These are phyloP conservation scores for Leishmania gerbilli DNA, from an alignment of 208 protist species.

Conservation along the genomic window DNA sequence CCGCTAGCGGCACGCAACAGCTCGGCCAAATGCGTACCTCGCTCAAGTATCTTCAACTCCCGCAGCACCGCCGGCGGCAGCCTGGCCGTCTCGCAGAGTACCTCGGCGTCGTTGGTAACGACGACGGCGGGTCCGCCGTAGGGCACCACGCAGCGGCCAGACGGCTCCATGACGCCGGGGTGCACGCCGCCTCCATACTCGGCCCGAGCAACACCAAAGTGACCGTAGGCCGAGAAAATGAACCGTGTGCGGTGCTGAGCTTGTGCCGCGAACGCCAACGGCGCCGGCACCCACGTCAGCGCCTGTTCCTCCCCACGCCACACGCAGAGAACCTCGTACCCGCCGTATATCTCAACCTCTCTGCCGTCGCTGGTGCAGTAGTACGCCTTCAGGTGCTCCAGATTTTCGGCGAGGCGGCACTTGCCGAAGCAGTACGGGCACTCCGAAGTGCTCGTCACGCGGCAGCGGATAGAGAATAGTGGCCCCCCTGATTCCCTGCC, in stretches of 20 bases:
- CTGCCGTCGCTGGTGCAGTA: constrained; percentile 36
- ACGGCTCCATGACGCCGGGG: constrained; percentile 45
- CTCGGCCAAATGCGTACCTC: constrained; percentile 23
- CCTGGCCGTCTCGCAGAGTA: constrained; percentile 42
- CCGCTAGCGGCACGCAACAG: constrained; percentile 26
- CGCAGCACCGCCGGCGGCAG: constrained; percentile 30
- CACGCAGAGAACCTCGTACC: constrained; percentile 57
- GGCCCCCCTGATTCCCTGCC: constrained; percentile 34
- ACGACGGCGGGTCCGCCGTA: constrained; percentile 48
- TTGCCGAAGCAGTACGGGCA: constrained; percentile 44
- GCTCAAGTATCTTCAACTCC: constrained; percentile 16
- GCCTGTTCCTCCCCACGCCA: constrained; percentile 11
- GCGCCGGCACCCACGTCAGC: constrained; percentile 40
- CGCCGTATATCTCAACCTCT: constrained; percentile 31
- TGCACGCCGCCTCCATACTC: constrained; percentile 37
- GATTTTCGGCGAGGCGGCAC: constrained; percentile 33
- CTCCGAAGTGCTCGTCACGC: background rate
- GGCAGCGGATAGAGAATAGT: constrained; percentile 46
- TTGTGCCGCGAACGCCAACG: constrained; percentile 14
- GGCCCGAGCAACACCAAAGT: constrained; percentile 44
- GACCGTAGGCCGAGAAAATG: constrained; percentile 29
- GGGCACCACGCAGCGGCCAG: constrained; percentile 56
- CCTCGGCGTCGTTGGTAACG: constrained; percentile 40
- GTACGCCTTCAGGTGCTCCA: constrained; percentile 37
- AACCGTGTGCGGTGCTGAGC: constrained; percentile 8